Evolutionary conservation across 106 monocot species (phyloP).

Genomic region (Dendrobium nobile): DNA sequence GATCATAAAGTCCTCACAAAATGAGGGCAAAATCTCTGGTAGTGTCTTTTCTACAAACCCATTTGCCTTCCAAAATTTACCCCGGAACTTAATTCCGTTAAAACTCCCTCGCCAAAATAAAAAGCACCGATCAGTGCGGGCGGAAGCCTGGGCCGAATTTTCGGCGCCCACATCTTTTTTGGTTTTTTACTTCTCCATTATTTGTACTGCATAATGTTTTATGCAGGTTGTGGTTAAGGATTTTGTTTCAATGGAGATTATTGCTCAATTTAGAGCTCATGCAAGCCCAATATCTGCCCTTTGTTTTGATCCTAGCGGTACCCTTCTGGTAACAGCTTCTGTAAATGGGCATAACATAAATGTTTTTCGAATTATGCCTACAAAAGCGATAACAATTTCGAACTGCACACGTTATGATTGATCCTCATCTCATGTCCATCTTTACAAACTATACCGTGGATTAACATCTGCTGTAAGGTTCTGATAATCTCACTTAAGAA

Average conservation of each 20-base stretch:
- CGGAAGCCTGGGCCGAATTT: no score
- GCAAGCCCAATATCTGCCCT: constrained; percentile 88
- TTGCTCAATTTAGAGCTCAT: constrained; percentile 92
- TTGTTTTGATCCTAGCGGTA: constrained; percentile 97
- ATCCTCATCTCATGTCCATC: constrained; percentile 78
- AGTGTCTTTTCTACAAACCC: no score
- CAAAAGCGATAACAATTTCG: constrained; percentile 32
- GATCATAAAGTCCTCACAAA: no score
- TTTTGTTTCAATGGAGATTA: constrained; percentile 65
- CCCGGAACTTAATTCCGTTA: no score
- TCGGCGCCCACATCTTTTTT: background rate
- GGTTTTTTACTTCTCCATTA: background rate
- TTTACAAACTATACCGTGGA: constrained; percentile 94
- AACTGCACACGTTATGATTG: constrained; percentile 59
- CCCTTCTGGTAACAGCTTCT: constrained; percentile 87
- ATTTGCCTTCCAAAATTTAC: no score
- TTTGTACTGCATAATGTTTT: background rate
- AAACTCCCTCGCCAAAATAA: no score
- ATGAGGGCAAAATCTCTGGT: no score
- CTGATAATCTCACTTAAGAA: background rate
- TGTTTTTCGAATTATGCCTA: constrained; percentile 84
- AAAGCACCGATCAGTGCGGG: no score
- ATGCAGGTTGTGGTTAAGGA: constrained; percentile 88
- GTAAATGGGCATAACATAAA: constrained; percentile 91
- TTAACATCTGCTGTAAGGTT: constrained; percentile 76